Base-by-base conservation (phyloP, 208 protist species). In the Porcisia hertigi region DNA sequence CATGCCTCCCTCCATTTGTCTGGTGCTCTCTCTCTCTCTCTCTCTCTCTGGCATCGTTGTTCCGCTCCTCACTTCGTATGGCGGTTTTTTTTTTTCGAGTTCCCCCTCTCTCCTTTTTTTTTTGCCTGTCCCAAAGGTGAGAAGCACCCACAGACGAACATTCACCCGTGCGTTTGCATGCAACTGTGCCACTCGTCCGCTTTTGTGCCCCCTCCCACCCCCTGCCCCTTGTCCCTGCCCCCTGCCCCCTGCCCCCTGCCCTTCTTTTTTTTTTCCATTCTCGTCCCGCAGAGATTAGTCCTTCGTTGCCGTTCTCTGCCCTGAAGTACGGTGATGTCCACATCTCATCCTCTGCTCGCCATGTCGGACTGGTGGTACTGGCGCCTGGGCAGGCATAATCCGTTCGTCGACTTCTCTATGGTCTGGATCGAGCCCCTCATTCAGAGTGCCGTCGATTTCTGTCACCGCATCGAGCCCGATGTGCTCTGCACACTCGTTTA, bases 401-500 rank as follows among this genome's bases (percentile, higher is more conserved):
- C 76, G 1, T 73, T 81, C 58, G 62, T 86, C 8, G 75, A 76
- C 75, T 79, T 88, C 73, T 72, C 70, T 16, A 74, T 62, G 63
- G 63, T 36, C 8, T 78, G 76, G 76, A 69, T 81, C 45, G 81
- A 85, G 45, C 75, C 75, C 0, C 30, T 77, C 1, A 77, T 83
- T 1, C 72, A 81, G n/a, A 55, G 59, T 30, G 71, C 67, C 58
- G 80, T 82, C 41, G 69, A 72, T 63, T n/a, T 78, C 52, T 47
- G 30, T 43, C 64, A 82, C 66, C 70, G 57, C 36, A 70, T 83
- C 41, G 74, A 78, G 41, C 80, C 85, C 43, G 83, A 90, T 69
- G 45, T 86, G 47, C 72, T 72, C 25, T 90, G 71, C 83, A 86
- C 84, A 23, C 4, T 89, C 9, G 71, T 59, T 49, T 93, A 95